Percentiles rank a stretch among this genome's conserved stretches.
Evolutionary conservation across 2,329 filamentous ascomycete species (phyloP).

Genomic region (Nectriaceae sp.): DNA sequence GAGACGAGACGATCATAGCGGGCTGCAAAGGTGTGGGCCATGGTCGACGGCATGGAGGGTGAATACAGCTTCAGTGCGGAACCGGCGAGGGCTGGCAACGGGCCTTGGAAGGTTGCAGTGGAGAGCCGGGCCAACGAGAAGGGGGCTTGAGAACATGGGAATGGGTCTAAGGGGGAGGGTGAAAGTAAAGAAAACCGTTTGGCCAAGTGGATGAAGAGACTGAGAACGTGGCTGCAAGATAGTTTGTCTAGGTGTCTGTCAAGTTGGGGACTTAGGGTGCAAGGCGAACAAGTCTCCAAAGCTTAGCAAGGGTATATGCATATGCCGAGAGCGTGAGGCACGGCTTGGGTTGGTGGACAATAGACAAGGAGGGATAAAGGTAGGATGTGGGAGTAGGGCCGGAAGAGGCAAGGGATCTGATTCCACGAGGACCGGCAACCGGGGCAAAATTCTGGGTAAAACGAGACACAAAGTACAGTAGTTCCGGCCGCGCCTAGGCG

Average conservation of each 20-base stretch:
- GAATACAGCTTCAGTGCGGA: conserved; percentile 8
- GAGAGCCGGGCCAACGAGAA: conserved; percentile 27
- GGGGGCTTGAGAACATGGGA: conserved; percentile 18
- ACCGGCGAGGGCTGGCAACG: background rate
- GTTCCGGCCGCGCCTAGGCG: conserved; percentile 6
- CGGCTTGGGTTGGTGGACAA: conserved; percentile 12
- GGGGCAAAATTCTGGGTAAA: conserved; percentile 15
- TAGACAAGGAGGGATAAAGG: conserved; percentile 8
- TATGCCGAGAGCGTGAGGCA: conserved; percentile 26
- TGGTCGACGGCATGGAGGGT: conserved; percentile 29
- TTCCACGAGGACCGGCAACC: conserved; percentile 14
- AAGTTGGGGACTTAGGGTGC: conserved; percentile 23
- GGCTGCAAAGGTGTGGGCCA: conserved; percentile 37
- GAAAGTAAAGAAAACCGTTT: conserved; percentile 24
- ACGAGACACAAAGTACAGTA: conserved; percentile 18
- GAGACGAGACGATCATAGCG: conserved; percentile 36
- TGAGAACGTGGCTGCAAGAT: conserved; percentile 27
- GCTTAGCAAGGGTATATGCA: conserved; percentile 27
- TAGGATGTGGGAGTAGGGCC: conserved; percentile 10
- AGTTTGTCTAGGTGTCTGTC: conserved; percentile 23
- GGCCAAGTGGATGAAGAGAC: conserved; percentile 17
- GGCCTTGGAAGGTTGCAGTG: conserved; percentile 10
- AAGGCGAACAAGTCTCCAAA: conserved; percentile 19
- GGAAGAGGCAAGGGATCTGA: conserved; percentile 25
- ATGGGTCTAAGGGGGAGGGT: conserved; percentile 27